Conservation (phyloP, 495 filamentous ascomycete species). For the Bombardia bombarda region DNA sequence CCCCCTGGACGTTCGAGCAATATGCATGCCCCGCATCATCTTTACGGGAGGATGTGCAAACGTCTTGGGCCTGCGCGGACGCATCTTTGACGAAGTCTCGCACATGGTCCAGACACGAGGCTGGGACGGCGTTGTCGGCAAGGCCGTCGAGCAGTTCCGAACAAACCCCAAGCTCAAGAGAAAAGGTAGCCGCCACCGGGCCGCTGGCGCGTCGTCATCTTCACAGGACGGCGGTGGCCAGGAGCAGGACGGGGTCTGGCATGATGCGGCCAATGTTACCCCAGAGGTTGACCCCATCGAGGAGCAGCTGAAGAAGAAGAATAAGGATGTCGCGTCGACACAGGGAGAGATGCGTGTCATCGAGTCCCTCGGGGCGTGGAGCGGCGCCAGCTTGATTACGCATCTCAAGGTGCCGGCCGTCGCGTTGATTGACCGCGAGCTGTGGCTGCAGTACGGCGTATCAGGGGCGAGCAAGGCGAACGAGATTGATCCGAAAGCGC, state of each 20-base stretch:
- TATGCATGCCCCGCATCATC: constrained; percentile 86
- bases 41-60: constrained; percentile 76
- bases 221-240: constrained; percentile 2
- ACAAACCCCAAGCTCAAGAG: constrained; percentile 41
- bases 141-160: constrained; percentile 48
- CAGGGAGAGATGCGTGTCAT: constrained; percentile 62
- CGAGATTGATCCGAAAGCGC: constrained; percentile 49
- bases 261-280: constrained; percentile 34
- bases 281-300: constrained; percentile 57
- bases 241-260: constrained; percentile 25
- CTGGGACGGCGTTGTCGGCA: constrained; percentile 69
- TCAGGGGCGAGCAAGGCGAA: constrained; percentile 58
- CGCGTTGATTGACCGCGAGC: constrained; percentile 79
- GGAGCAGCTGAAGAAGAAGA: constrained; percentile 47
- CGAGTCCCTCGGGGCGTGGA: constrained; percentile 82
- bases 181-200: constrained; percentile 23
- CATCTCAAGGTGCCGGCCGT: constrained; percentile 70
- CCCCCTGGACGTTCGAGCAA: constrained; percentile 70
- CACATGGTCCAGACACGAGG: constrained; percentile 53
- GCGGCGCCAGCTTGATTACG: constrained; percentile 74
- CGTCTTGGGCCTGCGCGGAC: constrained; percentile 72
- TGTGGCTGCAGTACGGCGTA: constrained; percentile 69
- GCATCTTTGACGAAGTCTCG: constrained; percentile 68
- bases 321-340: constrained; percentile 37
- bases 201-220: constrained; percentile 6